Conservation (phyloP, 192 early-diverging fungal species). For the Chytriomyces confervae region DNA sequence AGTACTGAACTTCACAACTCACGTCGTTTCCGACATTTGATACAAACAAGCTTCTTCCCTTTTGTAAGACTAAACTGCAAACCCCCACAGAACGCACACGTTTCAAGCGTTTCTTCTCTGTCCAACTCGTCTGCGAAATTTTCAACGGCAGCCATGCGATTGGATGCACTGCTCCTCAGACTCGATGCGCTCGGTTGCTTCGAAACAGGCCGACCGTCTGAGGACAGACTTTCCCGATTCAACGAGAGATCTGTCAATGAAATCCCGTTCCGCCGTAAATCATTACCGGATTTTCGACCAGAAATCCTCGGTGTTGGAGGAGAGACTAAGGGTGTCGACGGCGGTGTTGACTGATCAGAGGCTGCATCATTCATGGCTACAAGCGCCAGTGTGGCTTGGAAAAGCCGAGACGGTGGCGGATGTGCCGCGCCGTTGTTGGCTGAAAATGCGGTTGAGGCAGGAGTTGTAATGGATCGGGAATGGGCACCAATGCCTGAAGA, state of each 20-base stretch:
- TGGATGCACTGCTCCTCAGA: too few relatives aligned
- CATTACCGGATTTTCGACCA: neutral
- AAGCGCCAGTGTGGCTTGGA: neutral
- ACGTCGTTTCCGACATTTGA: too few relatives aligned
- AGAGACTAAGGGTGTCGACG: neutral
- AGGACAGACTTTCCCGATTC: neutral
- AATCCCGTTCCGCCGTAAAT: neutral
- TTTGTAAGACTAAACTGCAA: too few relatives aligned
- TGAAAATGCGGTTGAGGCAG: neutral
- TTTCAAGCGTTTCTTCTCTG: too few relatives aligned
- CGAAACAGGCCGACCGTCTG: too few relatives aligned
- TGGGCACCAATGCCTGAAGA: neutral
- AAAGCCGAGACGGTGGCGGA: neutral
- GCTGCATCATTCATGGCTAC: neutral
- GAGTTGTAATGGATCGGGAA: neutral
- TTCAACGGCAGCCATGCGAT: too few relatives aligned
- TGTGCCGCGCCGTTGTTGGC: neutral
- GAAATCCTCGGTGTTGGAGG: neutral
- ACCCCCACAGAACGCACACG: too few relatives aligned
- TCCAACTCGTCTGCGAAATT: too few relatives aligned
- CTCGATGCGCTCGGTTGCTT: too few relatives aligned
- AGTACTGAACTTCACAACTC: too few relatives aligned
- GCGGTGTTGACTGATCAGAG: neutral
- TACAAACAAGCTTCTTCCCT: too few relatives aligned
- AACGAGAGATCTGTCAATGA: neutral